These are phyloP conservation scores for Mycena vulgaris DNA, from an alignment of 768 basidiomycete species.

Conservation along the genomic window DNA sequence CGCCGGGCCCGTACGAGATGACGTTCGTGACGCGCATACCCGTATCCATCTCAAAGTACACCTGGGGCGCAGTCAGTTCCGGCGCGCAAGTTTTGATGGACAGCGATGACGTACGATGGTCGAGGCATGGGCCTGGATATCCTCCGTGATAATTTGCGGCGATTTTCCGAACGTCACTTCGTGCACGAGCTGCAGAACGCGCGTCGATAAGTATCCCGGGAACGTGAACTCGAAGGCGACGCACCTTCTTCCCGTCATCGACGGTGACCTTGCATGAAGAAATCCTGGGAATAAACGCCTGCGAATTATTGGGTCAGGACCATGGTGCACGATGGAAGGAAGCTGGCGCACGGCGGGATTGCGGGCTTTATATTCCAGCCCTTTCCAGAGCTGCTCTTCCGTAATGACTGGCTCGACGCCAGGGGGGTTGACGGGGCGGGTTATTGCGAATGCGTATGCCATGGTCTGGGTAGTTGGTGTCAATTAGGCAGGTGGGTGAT, in stretches of 20 bases:
- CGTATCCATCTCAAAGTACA: constrained; percentile 32
- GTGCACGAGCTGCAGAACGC: constrained; percentile 12
- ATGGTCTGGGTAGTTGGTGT: constrained; percentile 4
- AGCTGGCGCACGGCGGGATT: constrained; percentile 13
- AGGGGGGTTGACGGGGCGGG: constrained; percentile 36
- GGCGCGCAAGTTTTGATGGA: neutral
- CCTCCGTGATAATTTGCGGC: constrained; percentile 14
- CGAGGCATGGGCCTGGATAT: constrained; percentile 12
- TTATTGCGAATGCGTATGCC: constrained; percentile 31
- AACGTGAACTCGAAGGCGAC: neutral
- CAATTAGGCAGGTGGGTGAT: too few relatives aligned
- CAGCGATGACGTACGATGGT: constrained; percentile 24
- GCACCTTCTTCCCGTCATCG: constrained; percentile 34
- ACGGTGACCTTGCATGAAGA: constrained; percentile 20
- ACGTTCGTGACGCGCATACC: constrained; percentile 28
- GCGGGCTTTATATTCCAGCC: constrained; percentile 29
- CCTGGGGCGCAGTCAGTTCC: neutral
- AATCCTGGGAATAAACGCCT: constrained; percentile 29
- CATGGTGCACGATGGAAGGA: too few relatives aligned
- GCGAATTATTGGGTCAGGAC: neutral
- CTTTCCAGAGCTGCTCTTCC: constrained; percentile 38
- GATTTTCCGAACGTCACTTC: constrained; percentile 19
- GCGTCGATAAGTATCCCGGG: neutral
- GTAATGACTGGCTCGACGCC: constrained; percentile 32
- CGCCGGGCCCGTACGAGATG: constrained; percentile 29